Conservation (phyloP, 2,329 filamentous ascomycete species). For the Ceratocystis destructans region DNA sequence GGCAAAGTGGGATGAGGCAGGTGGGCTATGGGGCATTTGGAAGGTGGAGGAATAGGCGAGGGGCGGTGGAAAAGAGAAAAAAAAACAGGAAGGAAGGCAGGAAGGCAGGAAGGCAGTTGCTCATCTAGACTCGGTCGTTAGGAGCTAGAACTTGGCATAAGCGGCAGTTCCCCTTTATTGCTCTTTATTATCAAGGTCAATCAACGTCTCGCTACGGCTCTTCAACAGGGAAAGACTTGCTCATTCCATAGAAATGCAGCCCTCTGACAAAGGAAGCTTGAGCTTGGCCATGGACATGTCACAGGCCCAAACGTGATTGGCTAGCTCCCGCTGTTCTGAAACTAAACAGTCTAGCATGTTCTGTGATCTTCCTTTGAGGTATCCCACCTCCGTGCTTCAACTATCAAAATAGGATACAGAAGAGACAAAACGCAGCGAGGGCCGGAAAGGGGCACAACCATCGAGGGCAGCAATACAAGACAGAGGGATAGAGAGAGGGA, state of each 20-base stretch:
- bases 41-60: no score
- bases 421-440: neutral
- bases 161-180: neutral
- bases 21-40: no score
- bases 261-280: neutral
- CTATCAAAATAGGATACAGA: neutral
- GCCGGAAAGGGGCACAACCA: neutral
- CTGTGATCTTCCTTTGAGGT: neutral
- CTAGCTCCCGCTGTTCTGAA: neutral
- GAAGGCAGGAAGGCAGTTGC: neutral
- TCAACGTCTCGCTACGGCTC: neutral
- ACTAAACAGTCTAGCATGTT: neutral
- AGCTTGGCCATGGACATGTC: neutral
- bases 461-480: neutral
- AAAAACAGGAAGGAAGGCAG: neutral
- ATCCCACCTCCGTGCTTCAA: neutral
- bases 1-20: no score
- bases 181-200: neutral
- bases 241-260: neutral
- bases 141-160: neutral
- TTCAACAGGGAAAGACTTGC: neutral
- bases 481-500: neutral
- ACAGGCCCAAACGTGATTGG: neutral
- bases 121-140: neutral
- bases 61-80: no score